Conservation (phyloP, 345 rosid genomes). For the Brassica nigra region DNA sequence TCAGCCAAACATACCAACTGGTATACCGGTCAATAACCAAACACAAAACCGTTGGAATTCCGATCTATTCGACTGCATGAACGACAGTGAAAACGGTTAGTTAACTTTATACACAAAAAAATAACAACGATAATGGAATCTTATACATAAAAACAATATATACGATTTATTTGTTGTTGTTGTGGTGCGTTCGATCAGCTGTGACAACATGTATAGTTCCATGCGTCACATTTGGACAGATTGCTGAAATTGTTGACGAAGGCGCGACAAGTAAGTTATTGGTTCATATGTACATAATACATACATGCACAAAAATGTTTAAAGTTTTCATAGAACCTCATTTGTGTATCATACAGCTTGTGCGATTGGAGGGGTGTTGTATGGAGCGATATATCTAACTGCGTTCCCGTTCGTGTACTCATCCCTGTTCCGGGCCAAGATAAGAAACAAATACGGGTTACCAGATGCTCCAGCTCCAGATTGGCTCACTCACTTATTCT, state of each 20-base stretch:
- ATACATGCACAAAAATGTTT: neutral
- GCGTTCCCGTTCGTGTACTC: slow-evolving; percentile 48
- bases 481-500: slow-evolving; percentile 55
- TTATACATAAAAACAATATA: neutral
- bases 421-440: slow-evolving; percentile 46
- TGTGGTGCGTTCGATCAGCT: slow-evolving; percentile 36
- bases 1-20: slow-evolving; percentile 10
- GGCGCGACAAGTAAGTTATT: slow-evolving; percentile 38
- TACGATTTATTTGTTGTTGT: neutral
- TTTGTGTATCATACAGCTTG: slow-evolving; percentile 45
- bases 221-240: slow-evolving; percentile 59
- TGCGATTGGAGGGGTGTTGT: slow-evolving; percentile 40
- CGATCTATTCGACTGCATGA: slow-evolving; percentile 66
- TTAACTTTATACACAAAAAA: too few species aligned
- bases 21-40: slow-evolving; percentile 18
- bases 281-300: too few species aligned
- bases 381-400: slow-evolving; percentile 29
- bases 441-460: slow-evolving; percentile 52
- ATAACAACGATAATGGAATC: too few species aligned
- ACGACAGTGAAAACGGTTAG: slow-evolving; percentile 63
- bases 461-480: slow-evolving; percentile 57
- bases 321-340: neutral
- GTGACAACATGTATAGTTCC: slow-evolving; percentile 52
- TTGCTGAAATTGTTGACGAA: slow-evolving; percentile 47
- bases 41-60: slow-evolving; percentile 48